A percentile compares a stretch with the other conserved stretches of the same genome.
Evolutionary conservation across 345 rosid genomes (phyloP).

Genomic region (Murraya paniculata): DNA sequence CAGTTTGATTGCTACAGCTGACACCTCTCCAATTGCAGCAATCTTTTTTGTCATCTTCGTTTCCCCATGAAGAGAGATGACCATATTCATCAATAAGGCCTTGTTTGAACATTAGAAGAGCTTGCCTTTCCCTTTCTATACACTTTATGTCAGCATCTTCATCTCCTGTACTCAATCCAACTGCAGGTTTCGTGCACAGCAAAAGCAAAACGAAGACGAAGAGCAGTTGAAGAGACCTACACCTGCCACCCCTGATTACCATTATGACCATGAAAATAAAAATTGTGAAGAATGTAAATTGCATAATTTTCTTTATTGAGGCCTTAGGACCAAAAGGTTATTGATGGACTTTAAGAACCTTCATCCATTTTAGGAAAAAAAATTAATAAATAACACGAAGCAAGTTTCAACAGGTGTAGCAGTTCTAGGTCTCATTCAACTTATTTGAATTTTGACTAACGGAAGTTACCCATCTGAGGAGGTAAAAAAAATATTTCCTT

Average conservation of each 20-base stretch:
- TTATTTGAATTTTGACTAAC: not conserved
- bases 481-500: not conserved
- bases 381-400: no score
- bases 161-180: not conserved
- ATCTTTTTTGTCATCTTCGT: conserved; percentile 16
- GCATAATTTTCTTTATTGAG: not conserved
- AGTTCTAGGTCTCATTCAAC: not conserved
- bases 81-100: conserved; percentile 14
- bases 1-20: conserved; percentile 6
- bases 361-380: no score
- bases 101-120: conserved; percentile 22
- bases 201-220: not conserved
- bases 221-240: not conserved
- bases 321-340: not conserved
- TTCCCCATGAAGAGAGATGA: conserved; percentile 29
- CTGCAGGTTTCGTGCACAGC: not conserved
- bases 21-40: conserved; percentile 32
- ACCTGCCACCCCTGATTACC: not conserved
- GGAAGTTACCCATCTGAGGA: not conserved
- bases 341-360: no score
- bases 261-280: no score
- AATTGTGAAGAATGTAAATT: not conserved
- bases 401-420: not conserved
- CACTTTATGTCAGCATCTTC: conserved; percentile 1
- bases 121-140: conserved; percentile 23